Base-by-base conservation (phyloP, 225 moss, liverwort and hornwort species). In the Bryum argenteum region DNA sequence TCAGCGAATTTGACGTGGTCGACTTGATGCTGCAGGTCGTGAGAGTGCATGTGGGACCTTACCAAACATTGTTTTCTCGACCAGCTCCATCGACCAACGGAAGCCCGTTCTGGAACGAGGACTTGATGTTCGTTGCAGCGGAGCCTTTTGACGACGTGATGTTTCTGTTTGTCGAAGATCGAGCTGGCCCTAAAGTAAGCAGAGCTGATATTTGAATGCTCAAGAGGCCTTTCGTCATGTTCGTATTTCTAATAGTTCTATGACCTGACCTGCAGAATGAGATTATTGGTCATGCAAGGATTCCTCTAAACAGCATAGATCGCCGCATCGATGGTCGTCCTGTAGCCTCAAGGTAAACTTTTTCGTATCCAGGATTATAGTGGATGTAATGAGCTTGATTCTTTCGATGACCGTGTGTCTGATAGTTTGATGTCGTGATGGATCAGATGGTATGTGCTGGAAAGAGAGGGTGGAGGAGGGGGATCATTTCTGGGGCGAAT, bases 101-200 rank as follows among this genome's bases (percentile, higher is more conserved):
- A 7, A 94, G 74, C 77, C 83, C 92, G 2, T 78, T 75, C 17
- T 98, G 98, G 98, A 89, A 92, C 24, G 92, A 98, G 66, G 94
- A 92, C 45, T 63, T 89, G n/a, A 78, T 98, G 84, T 94, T 98
- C 42, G 98, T 98, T 48, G 98, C 85, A 41, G 92, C 98, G 8
- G 98, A 94, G 71, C 98, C 98, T 10, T 94, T 98, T 39, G 98
- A 98, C 5, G 98, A 98, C 65, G 71, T 89, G 61, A 81, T 98
- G 69, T 71, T 85, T 15, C 78, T 98, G 20, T 45, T 78, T 6
- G 78, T 98, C 8, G 90, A 92, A 77, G 89, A 98, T 57, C 66
- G 87, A 33, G 40, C 87, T 6, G 81, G 79, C 9, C 58, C 73
- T 0, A 87, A 81, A 42, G 80, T 87, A 66, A 79, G 67, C 15